Base-by-base conservation (phyloP, 345 rosid genomes). In the Erucastrum elatum region DNA sequence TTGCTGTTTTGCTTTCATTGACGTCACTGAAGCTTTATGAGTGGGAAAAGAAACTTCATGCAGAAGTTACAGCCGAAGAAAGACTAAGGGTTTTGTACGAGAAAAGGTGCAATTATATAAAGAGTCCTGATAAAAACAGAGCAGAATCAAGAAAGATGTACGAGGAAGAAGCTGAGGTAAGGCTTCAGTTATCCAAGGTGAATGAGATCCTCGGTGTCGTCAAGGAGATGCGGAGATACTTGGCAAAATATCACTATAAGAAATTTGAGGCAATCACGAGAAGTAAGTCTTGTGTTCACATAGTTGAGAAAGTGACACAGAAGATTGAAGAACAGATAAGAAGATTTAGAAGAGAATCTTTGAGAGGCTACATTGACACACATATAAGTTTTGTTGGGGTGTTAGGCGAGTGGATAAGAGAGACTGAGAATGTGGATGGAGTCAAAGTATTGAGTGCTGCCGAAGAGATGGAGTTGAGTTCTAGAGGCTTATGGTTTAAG, bases 161-260 rank as follows among this genome's bases (percentile, higher is more conserved):
- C 12, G 60, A 75, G 26, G 80, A 44, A 0, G 17, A 26, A 65
- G 12, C 66, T 76, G 30, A 49, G 12, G 66, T 76, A 30, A 72
- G 33, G 37, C 15, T 11, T 13, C 70, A 53, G 0, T 60, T 59
- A 59, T 71, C 75, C 7, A 66, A 71, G 59, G 39, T 71, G n/a
- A n/a, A n/a, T n/a, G 25, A 25, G 33, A 66, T 81, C 70, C 71
- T 81, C 62, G 67, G 35, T 9, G 77, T 68, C 27, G 79, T 79
- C 59, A 76, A 41, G n/a, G 41, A 16, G 35, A 71, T 79, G 85
- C 79, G 81, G 81, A 69, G 65, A 60, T 68, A 21, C 46, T 61
- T 83, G 66, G 72, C 71, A 11, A 79, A 71, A 68, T 63, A 78
- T 70, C 85, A 83, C 68, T 79, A 68, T 11, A 83, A 83, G 74